Evolutionary conservation across 257 asterid genomes (phyloP).

Genomic region (Salvia hispanica): DNA sequence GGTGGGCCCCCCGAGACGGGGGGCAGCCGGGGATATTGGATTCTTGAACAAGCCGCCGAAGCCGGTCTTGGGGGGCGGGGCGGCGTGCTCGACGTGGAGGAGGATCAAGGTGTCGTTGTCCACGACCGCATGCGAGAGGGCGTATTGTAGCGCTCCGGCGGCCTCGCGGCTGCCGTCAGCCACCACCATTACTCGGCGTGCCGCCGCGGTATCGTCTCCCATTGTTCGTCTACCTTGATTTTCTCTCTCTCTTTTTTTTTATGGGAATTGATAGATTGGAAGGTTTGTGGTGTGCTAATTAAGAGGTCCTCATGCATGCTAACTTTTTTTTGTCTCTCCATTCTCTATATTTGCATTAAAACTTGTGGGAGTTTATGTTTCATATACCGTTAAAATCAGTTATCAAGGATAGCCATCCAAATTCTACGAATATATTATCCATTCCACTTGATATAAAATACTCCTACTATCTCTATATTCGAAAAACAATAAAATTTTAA

Average conservation of each 20-base stretch:
- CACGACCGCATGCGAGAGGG: conserved; percentile 62
- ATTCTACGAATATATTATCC: no score
- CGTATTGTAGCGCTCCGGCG: conserved; percentile 67
- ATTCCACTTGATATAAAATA: no score
- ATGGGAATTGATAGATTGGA: conserved; percentile 2
- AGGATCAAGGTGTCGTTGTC: conserved; percentile 60
- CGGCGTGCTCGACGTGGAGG: conserved; percentile 40
- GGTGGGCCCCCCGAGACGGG: conserved; percentile 30
- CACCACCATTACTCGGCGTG: conserved; percentile 73
- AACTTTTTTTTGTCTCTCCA: neutral
- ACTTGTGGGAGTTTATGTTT: conserved; percentile 32
- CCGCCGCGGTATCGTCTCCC: conserved; percentile 41
- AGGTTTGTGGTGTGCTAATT: neutral
- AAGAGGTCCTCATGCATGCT: neutral
- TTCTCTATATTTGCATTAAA: conserved; percentile 22
- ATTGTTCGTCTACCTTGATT: conserved; percentile 28
- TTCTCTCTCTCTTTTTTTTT: neutral
- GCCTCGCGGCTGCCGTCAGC: conserved; percentile 75
- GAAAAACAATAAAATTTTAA: no score
- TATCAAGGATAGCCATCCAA: conserved; percentile 26
- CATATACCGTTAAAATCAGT: conserved; percentile 23
- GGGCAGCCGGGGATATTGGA: conserved; percentile 25
- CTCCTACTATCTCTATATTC: no score
- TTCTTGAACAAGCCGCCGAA: conserved; percentile 50
- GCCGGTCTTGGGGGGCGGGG: conserved; percentile 50